A percentile compares a stretch with the other conserved stretches of the same genome.
phyloP scores from a whole-genome alignment of 2,329 filamentous ascomycete genomes.

The Alternaria rosae region DNA sequence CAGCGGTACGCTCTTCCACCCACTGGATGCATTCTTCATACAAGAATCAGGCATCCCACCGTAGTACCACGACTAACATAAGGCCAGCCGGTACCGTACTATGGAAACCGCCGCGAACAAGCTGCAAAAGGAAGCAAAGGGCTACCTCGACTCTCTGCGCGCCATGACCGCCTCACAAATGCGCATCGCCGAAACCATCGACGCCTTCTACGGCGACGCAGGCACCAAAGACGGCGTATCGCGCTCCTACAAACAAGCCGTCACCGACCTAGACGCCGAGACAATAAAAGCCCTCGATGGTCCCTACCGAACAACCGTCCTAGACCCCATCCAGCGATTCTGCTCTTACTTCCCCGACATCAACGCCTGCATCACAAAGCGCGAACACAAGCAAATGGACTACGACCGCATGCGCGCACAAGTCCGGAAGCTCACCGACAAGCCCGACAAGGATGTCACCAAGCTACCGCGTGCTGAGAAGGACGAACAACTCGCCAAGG shows the following conservation, averaged over 20 bases:
- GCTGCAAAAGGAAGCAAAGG: conserved; percentile 96
- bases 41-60: not conserved
- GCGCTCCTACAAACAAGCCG: conserved; percentile 96
- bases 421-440: conserved; percentile 96
- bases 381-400: conserved; percentile 96
- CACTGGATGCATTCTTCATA: not conserved
- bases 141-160: conserved; percentile 94
- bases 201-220: conserved; percentile 97
- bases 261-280: conserved; percentile 96
- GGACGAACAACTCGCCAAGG: conserved; percentile 92
- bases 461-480: conserved; percentile 96
- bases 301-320: conserved; percentile 90
- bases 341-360: conserved; percentile 99
- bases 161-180: conserved; percentile 99
- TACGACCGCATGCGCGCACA: conserved; percentile 96
- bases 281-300: conserved; percentile 98
- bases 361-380: conserved; percentile 99
- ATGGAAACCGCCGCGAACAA: conserved; percentile 95
- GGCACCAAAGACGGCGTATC: conserved; percentile 95
- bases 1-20: conserved; percentile 68
- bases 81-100: conserved; percentile 83
- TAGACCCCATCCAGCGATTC: conserved; percentile 94
- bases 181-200: conserved; percentile 98
- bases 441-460: conserved; percentile 97
- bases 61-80: conserved; percentile 7